Percentiles rank a stretch among this genome's conserved stretches.
phyloP scores from a whole-genome alignment of 306 rosid species.

The Myrica gale region DNA sequence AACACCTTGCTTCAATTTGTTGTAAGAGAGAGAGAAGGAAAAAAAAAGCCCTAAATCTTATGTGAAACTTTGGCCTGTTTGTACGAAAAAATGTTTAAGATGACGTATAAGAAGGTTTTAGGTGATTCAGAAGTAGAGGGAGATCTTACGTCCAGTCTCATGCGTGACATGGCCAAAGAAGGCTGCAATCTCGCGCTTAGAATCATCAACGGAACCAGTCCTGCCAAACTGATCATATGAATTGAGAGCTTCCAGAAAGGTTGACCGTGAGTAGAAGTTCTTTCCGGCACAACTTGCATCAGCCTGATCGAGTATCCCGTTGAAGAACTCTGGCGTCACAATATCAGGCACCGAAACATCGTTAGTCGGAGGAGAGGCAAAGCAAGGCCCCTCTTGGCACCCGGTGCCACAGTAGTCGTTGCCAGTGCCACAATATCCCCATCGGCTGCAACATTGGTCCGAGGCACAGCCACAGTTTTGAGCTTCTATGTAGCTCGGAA shows the following conservation, averaged over 20 bases:
- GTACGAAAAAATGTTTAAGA: too few relatives aligned
- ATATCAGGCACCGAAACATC: slow-evolving; percentile 18
- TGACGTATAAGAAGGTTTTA: too few relatives aligned
- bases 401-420: slow-evolving; percentile 26
- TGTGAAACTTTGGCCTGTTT: too few relatives aligned
- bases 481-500: background rate
- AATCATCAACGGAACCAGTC: slow-evolving; percentile 43
- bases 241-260: slow-evolving; percentile 25
- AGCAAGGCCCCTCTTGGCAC: slow-evolving; percentile 25
- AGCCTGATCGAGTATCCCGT: slow-evolving; percentile 35
- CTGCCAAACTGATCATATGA: slow-evolving; percentile 33
- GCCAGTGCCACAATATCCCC: slow-evolving; percentile 23
- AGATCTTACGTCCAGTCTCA: slow-evolving; percentile 72
- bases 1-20: background rate
- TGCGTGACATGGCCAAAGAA: slow-evolving; percentile 86
- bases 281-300: slow-evolving; percentile 58
- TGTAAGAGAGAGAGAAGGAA: too few relatives aligned
- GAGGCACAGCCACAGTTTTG: slow-evolving; percentile 34
- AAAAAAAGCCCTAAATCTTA: too few relatives aligned
- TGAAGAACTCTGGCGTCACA: slow-evolving; percentile 26
- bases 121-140: background rate
- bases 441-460: slow-evolving; percentile 25
- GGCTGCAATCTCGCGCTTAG: slow-evolving; percentile 81
- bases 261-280: slow-evolving; percentile 48
- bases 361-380: background rate